Evolutionary conservation across 495 filamentous ascomycete species (phyloP).

Genomic region (Lophiostoma macrostomum): DNA sequence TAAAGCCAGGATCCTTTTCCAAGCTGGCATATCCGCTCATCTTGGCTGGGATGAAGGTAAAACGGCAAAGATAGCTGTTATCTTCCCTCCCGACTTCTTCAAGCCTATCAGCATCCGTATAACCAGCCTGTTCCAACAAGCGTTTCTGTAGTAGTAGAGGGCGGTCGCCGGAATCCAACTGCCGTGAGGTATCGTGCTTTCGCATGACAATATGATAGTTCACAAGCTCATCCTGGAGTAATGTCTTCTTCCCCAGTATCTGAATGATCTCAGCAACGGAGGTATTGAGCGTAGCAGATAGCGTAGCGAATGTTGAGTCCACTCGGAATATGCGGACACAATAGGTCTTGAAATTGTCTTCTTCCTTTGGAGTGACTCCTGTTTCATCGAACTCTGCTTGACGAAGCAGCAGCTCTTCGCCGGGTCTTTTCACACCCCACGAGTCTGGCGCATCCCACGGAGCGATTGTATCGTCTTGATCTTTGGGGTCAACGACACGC

Average conservation of each 20-base stretch:
- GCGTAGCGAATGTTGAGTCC: constrained; percentile 89
- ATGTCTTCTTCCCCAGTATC: constrained; percentile 85
- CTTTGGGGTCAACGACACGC: constrained; percentile 33
- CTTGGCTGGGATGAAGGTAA: constrained; percentile 85
- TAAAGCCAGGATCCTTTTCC: constrained; percentile 74
- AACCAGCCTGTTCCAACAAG: constrained; percentile 87
- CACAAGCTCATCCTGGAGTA: constrained; percentile 79
- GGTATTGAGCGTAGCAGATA: constrained; percentile 75
- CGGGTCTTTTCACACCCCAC: constrained; percentile 76
- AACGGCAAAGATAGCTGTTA: constrained; percentile 93
- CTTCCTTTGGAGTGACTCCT: constrained; percentile 55
- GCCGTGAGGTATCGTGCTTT: constrained; percentile 84
- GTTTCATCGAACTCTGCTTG: constrained; percentile 60
- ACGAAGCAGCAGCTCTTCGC: constrained; percentile 60
- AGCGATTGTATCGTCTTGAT: constrained; percentile 32
- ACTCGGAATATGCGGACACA: constrained; percentile 94
- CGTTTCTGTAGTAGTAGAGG: constrained; percentile 91
- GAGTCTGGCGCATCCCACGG: constrained; percentile 89
- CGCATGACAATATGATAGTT: constrained; percentile 95
- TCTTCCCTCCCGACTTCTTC: constrained; percentile 98
- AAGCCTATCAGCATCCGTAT: constrained; percentile 78
- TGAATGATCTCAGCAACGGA: constrained; percentile 79
- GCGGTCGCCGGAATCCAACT: constrained; percentile 71
- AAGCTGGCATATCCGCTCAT: constrained; percentile 76
- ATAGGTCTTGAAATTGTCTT: constrained; percentile 67